Evolutionary conservation across 2,329 filamentous ascomycete genomes (phyloP).

Genomic region (Ophiostoma tasmaniense): DNA sequence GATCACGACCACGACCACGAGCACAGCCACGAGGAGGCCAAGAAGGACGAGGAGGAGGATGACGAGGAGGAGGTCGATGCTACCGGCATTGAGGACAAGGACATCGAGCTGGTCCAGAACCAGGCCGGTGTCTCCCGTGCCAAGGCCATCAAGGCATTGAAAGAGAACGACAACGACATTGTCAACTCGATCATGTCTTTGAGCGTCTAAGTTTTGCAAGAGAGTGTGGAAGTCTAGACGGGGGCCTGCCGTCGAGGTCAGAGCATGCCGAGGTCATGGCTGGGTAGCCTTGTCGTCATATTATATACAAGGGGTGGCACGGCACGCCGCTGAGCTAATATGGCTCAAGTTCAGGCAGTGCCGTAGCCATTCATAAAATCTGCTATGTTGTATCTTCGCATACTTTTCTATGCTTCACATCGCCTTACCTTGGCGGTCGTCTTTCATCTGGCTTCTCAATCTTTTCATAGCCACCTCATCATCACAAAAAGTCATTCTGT

Average conservation of each 20-base stretch:
- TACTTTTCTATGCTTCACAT: neutral
- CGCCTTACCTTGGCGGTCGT: neutral
- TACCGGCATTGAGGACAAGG: slow-evolving; percentile 91
- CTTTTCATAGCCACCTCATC: slow-evolving; percentile 5
- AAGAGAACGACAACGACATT: slow-evolving; percentile 99
- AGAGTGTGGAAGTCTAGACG: neutral
- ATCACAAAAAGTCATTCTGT: slow-evolving; percentile 6
- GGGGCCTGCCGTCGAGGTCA: neutral
- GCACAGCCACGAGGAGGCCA: slow-evolving; percentile 46
- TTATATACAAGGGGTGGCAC: neutral
- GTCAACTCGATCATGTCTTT: slow-evolving; percentile 99
- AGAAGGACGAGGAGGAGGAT: slow-evolving; percentile 72
- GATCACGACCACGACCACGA: slow-evolving; percentile 43
- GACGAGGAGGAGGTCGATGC: slow-evolving; percentile 95
- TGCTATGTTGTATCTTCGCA: neutral
- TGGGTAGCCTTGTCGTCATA: neutral
- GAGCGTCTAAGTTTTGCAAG: slow-evolving; percentile 53
- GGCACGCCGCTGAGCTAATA: neutral
- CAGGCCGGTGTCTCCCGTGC: slow-evolving; percentile 95
- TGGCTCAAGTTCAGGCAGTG: neutral
- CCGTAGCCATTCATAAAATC: neutral
- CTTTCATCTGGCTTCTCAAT: neutral
- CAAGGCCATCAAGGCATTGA: slow-evolving; percentile 97
- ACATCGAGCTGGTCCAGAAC: slow-evolving; percentile 98
- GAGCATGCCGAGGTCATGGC: neutral